These are phyloP conservation scores for Dipodascopsis uninucleata DNA, from an alignment of 805 yeast species.

Conservation along the genomic window DNA sequence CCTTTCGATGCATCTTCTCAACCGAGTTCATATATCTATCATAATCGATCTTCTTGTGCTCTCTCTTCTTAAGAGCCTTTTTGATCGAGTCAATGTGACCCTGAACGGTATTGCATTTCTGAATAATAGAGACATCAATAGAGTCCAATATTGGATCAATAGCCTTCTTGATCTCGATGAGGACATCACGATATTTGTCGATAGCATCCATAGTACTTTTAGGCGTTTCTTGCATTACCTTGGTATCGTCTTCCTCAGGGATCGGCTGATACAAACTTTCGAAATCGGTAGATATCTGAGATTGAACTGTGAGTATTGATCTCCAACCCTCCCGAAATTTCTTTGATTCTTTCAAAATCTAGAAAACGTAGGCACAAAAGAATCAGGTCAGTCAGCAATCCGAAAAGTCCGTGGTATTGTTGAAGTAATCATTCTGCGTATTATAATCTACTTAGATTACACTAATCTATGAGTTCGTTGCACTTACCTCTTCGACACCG, in stretches of 20 bases:
- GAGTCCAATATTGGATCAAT: conserved; percentile 30
- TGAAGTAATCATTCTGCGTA: too few relatives aligned
- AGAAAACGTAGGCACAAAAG: background rate
- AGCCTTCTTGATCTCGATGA: conserved; percentile 28
- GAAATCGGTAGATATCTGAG: conserved; percentile 23
- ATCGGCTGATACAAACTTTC: conserved; percentile 31
- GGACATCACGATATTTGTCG: conserved; percentile 29
- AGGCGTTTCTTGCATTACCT: conserved; percentile 35
- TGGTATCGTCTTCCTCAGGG: conserved; percentile 32
- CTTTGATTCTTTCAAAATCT: conserved; percentile 30
- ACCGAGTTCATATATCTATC: conserved; percentile 36
- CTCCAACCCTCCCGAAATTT: conserved; percentile 31
- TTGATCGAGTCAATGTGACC: conserved; percentile 33
- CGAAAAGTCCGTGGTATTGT: too few relatives aligned
- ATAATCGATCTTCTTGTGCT: conserved; percentile 39
- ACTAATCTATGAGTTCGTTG: background rate
- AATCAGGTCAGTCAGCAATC: too few relatives aligned
- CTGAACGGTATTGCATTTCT: conserved; percentile 27
- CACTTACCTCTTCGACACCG: conserved; percentile 30
- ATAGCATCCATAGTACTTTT: conserved; percentile 31
- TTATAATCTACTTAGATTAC: background rate
- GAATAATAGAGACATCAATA: conserved; percentile 28
- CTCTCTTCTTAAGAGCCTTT: conserved; percentile 37
- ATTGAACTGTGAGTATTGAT: conserved; percentile 26
- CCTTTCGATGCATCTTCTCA: conserved; percentile 34